phyloP scores from a whole-genome alignment of 2,329 filamentous ascomycete species.

The Fusarium foetens region DNA sequence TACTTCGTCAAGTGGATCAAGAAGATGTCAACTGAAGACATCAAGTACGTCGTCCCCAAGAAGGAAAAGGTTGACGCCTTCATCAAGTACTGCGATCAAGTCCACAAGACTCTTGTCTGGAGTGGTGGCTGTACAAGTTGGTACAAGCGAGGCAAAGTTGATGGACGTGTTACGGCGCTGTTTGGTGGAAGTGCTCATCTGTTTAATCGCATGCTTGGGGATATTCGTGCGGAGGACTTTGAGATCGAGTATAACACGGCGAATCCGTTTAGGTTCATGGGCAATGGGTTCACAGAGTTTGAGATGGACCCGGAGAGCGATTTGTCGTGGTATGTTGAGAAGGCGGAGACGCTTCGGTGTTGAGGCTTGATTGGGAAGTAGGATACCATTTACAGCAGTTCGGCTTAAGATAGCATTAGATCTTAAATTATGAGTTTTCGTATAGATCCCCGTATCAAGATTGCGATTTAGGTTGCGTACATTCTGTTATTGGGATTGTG shows the following conservation, averaged over 20 bases:
- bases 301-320: slow-evolving; percentile 40
- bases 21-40: slow-evolving; percentile 39
- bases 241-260: slow-evolving; percentile 34
- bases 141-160: slow-evolving; percentile 33
- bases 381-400: background rate
- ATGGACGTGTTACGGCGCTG: slow-evolving; percentile 34
- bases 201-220: slow-evolving; percentile 36
- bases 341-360: slow-evolving; percentile 23
- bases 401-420: background rate
- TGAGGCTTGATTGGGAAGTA: background rate
- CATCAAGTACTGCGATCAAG: slow-evolving; percentile 34
- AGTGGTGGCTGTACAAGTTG: slow-evolving; percentile 37
- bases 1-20: slow-evolving; percentile 42
- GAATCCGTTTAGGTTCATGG: slow-evolving; percentile 39
- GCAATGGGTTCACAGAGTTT: slow-evolving; percentile 37
- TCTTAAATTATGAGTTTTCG: background rate
- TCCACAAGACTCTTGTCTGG: slow-evolving; percentile 40
- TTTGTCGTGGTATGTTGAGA: slow-evolving; percentile 38
- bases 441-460: background rate
- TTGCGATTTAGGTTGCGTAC: background rate
- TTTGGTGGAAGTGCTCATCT: slow-evolving; percentile 39
- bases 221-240: slow-evolving; percentile 38
- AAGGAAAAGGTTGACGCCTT: slow-evolving; percentile 39
- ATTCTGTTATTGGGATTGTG: accelerated
- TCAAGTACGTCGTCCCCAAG: slow-evolving; percentile 36